These are phyloP conservation scores for Nemania serpens DNA, from an alignment of 2,329 filamentous ascomycete genomes.

Conservation along the genomic window DNA sequence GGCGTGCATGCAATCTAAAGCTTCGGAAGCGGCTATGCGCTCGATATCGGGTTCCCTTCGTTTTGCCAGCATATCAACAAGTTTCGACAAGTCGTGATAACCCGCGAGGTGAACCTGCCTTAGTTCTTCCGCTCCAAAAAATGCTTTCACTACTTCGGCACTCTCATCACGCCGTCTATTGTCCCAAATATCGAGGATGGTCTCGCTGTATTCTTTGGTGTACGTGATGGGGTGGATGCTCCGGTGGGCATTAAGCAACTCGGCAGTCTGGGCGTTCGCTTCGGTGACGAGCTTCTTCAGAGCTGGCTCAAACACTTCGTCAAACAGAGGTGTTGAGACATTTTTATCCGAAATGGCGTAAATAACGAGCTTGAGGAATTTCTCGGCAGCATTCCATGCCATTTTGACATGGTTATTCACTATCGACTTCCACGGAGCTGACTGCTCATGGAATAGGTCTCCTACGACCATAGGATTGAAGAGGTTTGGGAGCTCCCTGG, in stretches of 20 bases:
- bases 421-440: constrained; percentile 55
- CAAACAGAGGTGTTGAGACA: constrained; percentile 45
- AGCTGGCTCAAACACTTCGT: constrained; percentile 46
- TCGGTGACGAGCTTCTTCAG: constrained; percentile 41
- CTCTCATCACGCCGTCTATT: neutral
- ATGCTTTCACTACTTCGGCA: constrained; percentile 27
- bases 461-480: constrained; percentile 64
- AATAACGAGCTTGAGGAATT: constrained; percentile 52
- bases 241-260: constrained; percentile 53
- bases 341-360: constrained; percentile 45
- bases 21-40: constrained; percentile 39
- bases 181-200: constrained; percentile 23
- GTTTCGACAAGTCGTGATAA: no score
- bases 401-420: constrained; percentile 54
- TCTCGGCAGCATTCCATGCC: constrained; percentile 50
- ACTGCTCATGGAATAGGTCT: constrained; percentile 65
- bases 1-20: constrained; percentile 42
- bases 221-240: constrained; percentile 57
- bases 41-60: constrained; percentile 35
- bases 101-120: no score
- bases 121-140: constrained; percentile 27
- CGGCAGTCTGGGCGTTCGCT: constrained; percentile 45
- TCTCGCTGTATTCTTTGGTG: constrained; percentile 49
- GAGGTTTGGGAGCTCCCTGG: constrained; percentile 62
- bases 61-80: constrained; percentile 20